Percentiles rank a stretch among this genome's conserved stretches.
Evolutionary conservation across 2,329 filamentous ascomycete species (phyloP).

Genomic region (Trichothecium sympodiale): DNA sequence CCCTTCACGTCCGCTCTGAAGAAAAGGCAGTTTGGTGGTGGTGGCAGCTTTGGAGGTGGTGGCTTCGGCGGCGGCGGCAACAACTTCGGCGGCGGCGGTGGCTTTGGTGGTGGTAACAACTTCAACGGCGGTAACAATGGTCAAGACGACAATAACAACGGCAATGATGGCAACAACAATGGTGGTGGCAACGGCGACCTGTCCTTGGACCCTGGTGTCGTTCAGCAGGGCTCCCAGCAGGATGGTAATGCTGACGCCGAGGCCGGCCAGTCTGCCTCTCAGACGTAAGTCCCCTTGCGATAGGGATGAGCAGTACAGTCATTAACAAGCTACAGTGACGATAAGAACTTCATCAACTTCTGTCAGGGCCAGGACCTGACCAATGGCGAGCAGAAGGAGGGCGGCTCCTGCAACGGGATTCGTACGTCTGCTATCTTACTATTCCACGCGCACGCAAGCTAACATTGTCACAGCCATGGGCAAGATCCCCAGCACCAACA

Average conservation of each 20-base stretch:
- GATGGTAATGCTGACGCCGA: slow-evolving; percentile 27
- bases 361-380: slow-evolving; percentile 43
- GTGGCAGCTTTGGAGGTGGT: slow-evolving; percentile 20
- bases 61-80: slow-evolving; percentile 41
- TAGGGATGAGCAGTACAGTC: background rate
- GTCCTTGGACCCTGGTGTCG: slow-evolving; percentile 23
- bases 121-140: slow-evolving; percentile 7
- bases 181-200: slow-evolving; percentile 17
- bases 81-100: slow-evolving; percentile 13
- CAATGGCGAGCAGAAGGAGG: slow-evolving; percentile 46
- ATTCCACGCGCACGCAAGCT: slow-evolving; percentile 7
- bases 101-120: slow-evolving; percentile 35
- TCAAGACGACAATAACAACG: slow-evolving; percentile 2
- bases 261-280: slow-evolving; percentile 33
- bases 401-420: slow-evolving; percentile 54
- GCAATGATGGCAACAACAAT: slow-evolving; percentile 9
- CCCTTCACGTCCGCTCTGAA: slow-evolving; percentile 19
- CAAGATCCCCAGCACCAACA: slow-evolving; percentile 40
- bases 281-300: slow-evolving; percentile 28
- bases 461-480: slow-evolving; percentile 37
- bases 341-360: slow-evolving; percentile 54
- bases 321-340: slow-evolving; percentile 38
- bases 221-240: slow-evolving; percentile 33
- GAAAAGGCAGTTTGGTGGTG: slow-evolving; percentile 17
- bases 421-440: slow-evolving; percentile 27